A percentile compares a stretch with the other conserved stretches of the same genome.
Conservation (phyloP, 108 stramenopile species). For the Pinguiococcus pyrenoidosus region DNA sequence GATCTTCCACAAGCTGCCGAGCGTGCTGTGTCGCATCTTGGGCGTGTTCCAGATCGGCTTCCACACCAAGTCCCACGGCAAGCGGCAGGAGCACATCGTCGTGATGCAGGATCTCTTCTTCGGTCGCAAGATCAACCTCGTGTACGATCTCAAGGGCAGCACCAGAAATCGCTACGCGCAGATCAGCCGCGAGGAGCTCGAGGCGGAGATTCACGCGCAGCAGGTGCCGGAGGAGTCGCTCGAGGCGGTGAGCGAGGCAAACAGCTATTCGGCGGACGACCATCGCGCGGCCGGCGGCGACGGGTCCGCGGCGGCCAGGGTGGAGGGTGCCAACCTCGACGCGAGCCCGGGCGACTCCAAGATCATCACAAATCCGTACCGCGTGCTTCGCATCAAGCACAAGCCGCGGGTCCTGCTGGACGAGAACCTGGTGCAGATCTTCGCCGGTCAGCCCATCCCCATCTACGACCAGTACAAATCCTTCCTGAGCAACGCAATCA, state of each 20-base stretch:
- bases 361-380: background rate
- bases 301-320: background rate
- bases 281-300: background rate
- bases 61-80: slow-evolving; percentile 80
- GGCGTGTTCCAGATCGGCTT: slow-evolving; percentile 92
- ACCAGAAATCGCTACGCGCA: slow-evolving; percentile 73
- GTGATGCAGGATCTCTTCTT: slow-evolving; percentile 91
- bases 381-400: background rate
- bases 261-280: background rate
- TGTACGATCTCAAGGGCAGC: slow-evolving; percentile 89
- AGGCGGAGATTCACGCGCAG: background rate
- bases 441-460: slow-evolving; percentile 74
- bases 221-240: background rate
- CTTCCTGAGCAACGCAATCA: slow-evolving; percentile 77
- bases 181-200: background rate
- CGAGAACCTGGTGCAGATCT: slow-evolving; percentile 88
- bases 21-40: slow-evolving; percentile 86
- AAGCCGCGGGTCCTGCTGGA: slow-evolving; percentile 61
- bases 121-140: slow-evolving; percentile 60
- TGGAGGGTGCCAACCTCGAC: background rate
- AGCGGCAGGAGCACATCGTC: slow-evolving; percentile 51
- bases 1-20: slow-evolving; percentile 79
- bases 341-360: background rate
- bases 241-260: background rate
- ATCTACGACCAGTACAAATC: slow-evolving; percentile 78